phyloP scores from a whole-genome alignment of 2,329 filamentous ascomycete genomes.

The Fusarium succisae region DNA sequence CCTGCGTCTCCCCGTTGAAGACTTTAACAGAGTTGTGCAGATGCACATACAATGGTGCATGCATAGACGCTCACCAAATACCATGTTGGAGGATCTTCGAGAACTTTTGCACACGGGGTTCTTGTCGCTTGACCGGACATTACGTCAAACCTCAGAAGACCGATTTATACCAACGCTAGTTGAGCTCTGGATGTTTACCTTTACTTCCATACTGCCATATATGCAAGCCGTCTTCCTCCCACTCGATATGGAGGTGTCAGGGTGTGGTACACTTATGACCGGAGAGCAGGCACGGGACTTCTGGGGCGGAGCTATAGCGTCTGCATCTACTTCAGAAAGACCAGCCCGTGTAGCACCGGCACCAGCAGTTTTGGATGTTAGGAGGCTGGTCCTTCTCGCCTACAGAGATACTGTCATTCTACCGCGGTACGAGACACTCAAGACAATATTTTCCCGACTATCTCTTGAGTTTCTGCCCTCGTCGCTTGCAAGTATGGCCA shows the following conservation, averaged over 20 bases:
- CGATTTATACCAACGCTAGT: conserved; percentile 89
- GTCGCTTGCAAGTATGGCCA: conserved; percentile 60
- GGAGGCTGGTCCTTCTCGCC: conserved; percentile 85
- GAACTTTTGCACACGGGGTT: conserved; percentile 86
- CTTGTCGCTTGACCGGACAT: conserved; percentile 81
- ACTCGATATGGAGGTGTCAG: conserved; percentile 91
- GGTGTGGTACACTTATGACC: conserved; percentile 80
- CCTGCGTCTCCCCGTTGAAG: conserved; percentile 80
- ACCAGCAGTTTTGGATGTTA: conserved; percentile 77
- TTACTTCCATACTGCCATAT: conserved; percentile 89
- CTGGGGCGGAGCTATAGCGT: conserved; percentile 77
- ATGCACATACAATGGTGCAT: conserved; percentile 83
- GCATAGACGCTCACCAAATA: conserved; percentile 74
- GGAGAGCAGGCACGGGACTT: conserved; percentile 85
- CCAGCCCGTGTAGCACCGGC: conserved; percentile 57
- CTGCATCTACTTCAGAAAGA: conserved; percentile 44
- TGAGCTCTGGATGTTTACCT: conserved; percentile 93
- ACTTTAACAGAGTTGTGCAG: conserved; percentile 82
- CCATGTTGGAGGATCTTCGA: conserved; percentile 78
- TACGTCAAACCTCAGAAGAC: conserved; percentile 83
- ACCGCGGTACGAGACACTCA: conserved; percentile 87
- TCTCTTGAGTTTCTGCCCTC: conserved; percentile 80
- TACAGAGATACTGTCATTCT: conserved; percentile 92
- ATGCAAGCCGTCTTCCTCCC: conserved; percentile 95
- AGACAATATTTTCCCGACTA: conserved; percentile 88